Conservation (phyloP, 2,329 filamentous ascomycete genomes). For the Fusarium pseudonygamai region DNA sequence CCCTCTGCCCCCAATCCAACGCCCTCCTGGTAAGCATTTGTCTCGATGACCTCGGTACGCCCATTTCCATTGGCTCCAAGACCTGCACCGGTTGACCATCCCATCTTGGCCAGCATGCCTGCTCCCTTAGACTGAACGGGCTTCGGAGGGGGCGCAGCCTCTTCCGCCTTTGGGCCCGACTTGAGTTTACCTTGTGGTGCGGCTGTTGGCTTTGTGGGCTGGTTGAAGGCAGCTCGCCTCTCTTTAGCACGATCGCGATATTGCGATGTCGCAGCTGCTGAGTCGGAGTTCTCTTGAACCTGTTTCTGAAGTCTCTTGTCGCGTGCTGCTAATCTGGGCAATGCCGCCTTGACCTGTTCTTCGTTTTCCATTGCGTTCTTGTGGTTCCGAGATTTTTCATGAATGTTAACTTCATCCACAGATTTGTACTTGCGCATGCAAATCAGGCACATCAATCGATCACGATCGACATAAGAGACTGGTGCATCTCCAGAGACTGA, state of each 20-base stretch:
- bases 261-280: conserved; percentile 44
- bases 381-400: conserved; percentile 56
- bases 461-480: conserved; percentile 67
- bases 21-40: conserved; percentile 72
- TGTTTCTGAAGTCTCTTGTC: conserved; percentile 51
- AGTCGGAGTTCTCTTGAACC: conserved; percentile 38
- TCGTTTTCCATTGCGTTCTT: conserved; percentile 52
- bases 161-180: conserved; percentile 30
- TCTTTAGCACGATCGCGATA: conserved; percentile 76
- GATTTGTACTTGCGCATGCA: conserved; percentile 60
- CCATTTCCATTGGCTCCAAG: conserved; percentile 71
- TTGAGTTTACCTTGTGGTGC: conserved; percentile 51
- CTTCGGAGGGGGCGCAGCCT: conserved; percentile 30
- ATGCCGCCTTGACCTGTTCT: conserved; percentile 60
- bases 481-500: conserved; percentile 3
- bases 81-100: conserved; percentile 72
- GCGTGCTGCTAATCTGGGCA: conserved; percentile 51
- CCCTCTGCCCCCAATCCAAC: conserved; percentile 76
- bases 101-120: conserved; percentile 76
- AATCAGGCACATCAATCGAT: conserved; percentile 56
- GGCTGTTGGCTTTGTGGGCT: conserved; percentile 62
- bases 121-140: conserved; percentile 68
- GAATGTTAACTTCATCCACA: conserved; percentile 53
- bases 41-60: conserved; percentile 70
- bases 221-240: conserved; percentile 69